Conservation (phyloP, 352 stramenopile genomes). For the Phytophthora sp. region DNA sequence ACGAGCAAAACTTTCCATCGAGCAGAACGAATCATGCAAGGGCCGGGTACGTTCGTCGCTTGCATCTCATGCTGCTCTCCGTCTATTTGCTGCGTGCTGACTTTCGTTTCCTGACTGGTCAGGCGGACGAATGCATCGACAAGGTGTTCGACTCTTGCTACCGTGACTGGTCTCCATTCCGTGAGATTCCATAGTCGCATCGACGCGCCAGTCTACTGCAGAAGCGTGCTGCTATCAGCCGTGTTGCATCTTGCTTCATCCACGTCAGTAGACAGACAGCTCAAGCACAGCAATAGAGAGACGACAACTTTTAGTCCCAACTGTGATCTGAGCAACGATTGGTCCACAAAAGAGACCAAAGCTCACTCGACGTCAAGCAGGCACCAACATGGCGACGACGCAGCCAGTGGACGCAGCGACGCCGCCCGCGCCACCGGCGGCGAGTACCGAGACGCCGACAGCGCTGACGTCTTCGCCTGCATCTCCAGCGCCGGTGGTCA, state of each 20-base stretch:
- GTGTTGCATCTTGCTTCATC: no score
- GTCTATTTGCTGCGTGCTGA: no score
- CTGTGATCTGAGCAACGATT: slow-evolving; percentile 18
- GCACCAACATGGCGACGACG: slow-evolving; percentile 9
- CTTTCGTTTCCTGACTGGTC: slow-evolving; percentile 1
- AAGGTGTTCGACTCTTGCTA: slow-evolving; percentile 89
- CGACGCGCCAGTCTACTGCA: background rate
- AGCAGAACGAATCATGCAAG: slow-evolving; percentile 78
- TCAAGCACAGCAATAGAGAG: slow-evolving; percentile 15
- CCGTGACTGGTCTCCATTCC: slow-evolving; percentile 81
- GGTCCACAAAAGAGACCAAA: slow-evolving; percentile 21
- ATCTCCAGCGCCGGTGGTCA: slow-evolving; percentile 30
- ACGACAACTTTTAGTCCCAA: slow-evolving; percentile 7
- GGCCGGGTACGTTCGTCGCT: slow-evolving; percentile 53
- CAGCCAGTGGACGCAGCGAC: slow-evolving; percentile 4
- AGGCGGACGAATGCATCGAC: slow-evolving; percentile 88
- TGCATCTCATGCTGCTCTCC: background rate
- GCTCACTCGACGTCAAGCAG: slow-evolving; percentile 1
- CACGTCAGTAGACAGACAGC: background rate
- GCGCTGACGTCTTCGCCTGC: background rate
- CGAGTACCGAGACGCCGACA: background rate
- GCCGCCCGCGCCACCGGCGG: slow-evolving; percentile 1
- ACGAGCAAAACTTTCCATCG: slow-evolving; percentile 86
- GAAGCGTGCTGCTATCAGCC: background rate
- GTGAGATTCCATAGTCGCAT: slow-evolving; percentile 72